These are phyloP conservation scores for Candida gorgasii DNA, from an alignment of 805 yeast genomes.

Conservation along the genomic window DNA sequence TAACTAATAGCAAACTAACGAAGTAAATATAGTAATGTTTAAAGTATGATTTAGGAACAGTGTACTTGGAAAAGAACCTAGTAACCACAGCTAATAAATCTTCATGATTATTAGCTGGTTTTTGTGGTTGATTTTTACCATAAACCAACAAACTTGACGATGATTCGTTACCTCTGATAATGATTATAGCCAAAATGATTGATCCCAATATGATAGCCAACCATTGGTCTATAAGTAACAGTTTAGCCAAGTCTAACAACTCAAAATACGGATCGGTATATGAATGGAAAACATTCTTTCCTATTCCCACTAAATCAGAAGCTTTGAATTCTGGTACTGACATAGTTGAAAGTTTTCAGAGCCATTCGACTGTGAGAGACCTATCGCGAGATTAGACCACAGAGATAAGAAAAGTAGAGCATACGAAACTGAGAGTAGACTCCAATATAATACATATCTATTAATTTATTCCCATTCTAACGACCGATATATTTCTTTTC, in stretches of 20 bases:
- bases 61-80: conserved; percentile 25
- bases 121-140: conserved; percentile 14
- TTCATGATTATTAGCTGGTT: background rate
- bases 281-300: background rate
- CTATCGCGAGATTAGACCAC: no score
- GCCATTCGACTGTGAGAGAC: background rate
- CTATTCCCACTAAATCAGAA: background rate
- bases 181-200: conserved; percentile 10
- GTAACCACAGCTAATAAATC: conserved; percentile 3
- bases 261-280: conserved; percentile 7
- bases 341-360: background rate
- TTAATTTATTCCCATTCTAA: conserved; percentile 18
- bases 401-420: background rate
- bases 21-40: conserved; percentile 60
- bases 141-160: conserved; percentile 12
- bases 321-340: background rate
- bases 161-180: conserved; percentile 10
- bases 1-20: conserved; percentile 16
- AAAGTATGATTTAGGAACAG: conserved; percentile 66
- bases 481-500: conserved; percentile 67
- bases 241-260: background rate
- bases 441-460: conserved; percentile 2
- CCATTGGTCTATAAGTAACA: conserved; percentile 11
- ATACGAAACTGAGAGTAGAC: background rate
- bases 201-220: conserved; percentile 1